Evolutionary conservation across 1,284 basidiomycete genomes (phyloP), one percentile per base, ranked within the genome.

Genomic region (Singerocomus inundabilis): DNA sequence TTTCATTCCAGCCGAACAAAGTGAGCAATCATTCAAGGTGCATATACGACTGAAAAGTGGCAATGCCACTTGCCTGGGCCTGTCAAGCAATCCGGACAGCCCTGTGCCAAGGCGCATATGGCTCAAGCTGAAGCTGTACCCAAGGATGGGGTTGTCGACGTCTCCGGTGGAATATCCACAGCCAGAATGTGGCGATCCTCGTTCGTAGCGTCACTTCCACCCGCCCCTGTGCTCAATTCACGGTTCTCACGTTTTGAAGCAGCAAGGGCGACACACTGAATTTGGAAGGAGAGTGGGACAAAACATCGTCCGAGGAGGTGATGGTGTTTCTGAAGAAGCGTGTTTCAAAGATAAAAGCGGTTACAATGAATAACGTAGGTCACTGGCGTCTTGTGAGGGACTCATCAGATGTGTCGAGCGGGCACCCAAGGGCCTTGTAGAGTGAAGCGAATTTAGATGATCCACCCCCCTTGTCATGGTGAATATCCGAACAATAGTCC

Each of bases 301-400:
- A 33, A 8, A 6, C 29, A 31, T 50, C 29, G 7, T 7, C 31
- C 16, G 13, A 30, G 15, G 47, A 18, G n/a, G 29, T 34, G 33
- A 33, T 18, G 31, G 9, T 31, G 32, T 49, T 34, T 49, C 24
- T 53, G 35, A 51, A 48, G 34, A 30, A 48, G n/a, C 35, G 31
- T 13, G 38, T 55, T 28, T 32, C 36, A 29, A 38, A 38, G 24
- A 36, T 10, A 18, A 49, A 28, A 18, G 26, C 34, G 29, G 32
- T 35, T 3, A 49, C 30, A 1, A 52, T 50, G 50, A 52, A 49
- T 15, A 4, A 31, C 44, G 35, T 49, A 15, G 52, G 46, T 24
- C 46, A 29, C 18, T 49, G 44, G 45, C 46, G 55, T 30, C 26
- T 55, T 10, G 46, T 41, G 29, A 36, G 39, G 13, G 51, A 51